Percentiles rank a stretch among this genome's conserved stretches.
Conservation (phyloP, 2,329 filamentous ascomycete species). For the Elsinoe necatrix region DNA sequence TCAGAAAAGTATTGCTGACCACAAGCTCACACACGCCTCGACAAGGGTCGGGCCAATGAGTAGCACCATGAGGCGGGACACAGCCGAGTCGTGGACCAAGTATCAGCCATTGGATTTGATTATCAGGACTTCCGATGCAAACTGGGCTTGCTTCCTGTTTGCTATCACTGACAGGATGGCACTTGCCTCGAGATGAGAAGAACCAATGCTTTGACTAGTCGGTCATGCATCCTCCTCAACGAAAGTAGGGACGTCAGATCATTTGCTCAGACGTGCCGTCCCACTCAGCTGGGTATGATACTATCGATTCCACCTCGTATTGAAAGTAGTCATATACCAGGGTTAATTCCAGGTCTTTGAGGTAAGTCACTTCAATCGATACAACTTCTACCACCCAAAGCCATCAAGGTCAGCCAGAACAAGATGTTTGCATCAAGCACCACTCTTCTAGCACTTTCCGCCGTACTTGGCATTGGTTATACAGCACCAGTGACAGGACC, state of each 20-base stretch:
- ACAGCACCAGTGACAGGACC: neutral
- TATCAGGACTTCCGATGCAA: conserved; percentile 1
- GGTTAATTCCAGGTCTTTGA: neutral
- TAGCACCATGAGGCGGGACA: neutral
- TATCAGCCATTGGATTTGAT: neutral
- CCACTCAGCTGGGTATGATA: neutral
- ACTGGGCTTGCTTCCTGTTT: neutral
- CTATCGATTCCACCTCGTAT: neutral
- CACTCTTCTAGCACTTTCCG: neutral
- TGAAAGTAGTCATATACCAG: neutral
- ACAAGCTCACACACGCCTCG: neutral
- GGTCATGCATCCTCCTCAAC: neutral
- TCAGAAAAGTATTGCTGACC: neutral
- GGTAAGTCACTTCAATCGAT: neutral
- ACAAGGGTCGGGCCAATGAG: neutral
- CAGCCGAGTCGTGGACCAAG: neutral
- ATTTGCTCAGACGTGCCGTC: neutral
- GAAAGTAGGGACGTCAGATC: neutral
- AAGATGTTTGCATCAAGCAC: neutral
- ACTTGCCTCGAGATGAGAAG: neutral
- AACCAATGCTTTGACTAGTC: neutral
- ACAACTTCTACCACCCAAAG: neutral
- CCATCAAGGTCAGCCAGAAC: neutral
- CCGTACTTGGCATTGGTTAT: neutral
- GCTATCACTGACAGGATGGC: neutral